Percentiles rank a stretch among this genome's conserved stretches.
Evolutionary conservation across 257 asterid genomes (phyloP).

Genomic region (Salvia hispanica): DNA sequence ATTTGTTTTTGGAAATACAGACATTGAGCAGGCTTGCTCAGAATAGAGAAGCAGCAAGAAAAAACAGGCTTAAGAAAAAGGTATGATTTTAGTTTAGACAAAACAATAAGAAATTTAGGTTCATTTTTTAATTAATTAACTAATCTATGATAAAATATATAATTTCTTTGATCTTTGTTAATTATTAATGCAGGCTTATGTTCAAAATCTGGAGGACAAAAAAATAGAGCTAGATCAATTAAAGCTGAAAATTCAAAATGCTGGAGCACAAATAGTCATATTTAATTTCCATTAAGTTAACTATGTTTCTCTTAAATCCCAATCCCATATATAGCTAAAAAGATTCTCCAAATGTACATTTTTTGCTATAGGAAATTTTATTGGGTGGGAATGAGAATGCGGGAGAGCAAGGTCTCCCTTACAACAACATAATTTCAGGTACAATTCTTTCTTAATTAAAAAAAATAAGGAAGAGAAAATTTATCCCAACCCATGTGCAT

Average conservation of each 20-base stretch:
- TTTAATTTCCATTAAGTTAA: not conserved
- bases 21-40: constrained; percentile 88
- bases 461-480: not conserved
- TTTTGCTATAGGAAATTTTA: constrained; percentile 50
- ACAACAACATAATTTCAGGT: constrained; percentile 58
- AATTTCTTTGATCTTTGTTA: not conserved
- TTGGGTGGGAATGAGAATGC: constrained; percentile 55
- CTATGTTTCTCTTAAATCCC: not conserved
- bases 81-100: constrained; percentile 25
- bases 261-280: constrained; percentile 62
- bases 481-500: not conserved
- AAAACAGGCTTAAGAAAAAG: constrained; percentile 90
- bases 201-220: constrained; percentile 89
- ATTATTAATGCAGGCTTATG: constrained; percentile 66
- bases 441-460: no score
- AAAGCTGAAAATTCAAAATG: constrained; percentile 74
- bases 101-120: no score
- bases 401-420: constrained; percentile 55
- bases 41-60: constrained; percentile 96
- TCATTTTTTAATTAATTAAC: no score
- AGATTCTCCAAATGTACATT: not conserved
- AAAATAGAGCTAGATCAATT: constrained; percentile 73
- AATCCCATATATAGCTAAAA: not conserved
- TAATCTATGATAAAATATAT: no score
- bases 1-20: constrained; percentile 38